Evolutionary conservation across 2,329 filamentous ascomycete genomes (phyloP).

Genomic region (Diaporthe vaccinii): DNA sequence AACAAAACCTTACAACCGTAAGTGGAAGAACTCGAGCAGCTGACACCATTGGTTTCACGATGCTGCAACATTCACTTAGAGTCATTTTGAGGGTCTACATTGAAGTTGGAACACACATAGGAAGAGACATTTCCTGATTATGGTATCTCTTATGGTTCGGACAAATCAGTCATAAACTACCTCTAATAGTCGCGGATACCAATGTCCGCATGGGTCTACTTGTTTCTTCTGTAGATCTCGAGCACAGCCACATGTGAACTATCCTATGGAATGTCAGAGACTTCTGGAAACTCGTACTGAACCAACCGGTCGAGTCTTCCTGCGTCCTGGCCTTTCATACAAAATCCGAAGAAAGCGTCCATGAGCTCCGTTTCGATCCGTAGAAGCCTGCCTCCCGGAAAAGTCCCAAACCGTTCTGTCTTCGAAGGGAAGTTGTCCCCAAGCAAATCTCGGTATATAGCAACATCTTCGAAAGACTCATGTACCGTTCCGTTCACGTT

Average conservation of each 20-base stretch:
- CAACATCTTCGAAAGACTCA: background rate
- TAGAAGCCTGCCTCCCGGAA: background rate
- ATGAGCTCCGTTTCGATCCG: slow-evolving; percentile 3
- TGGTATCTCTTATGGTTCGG: background rate
- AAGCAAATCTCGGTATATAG: background rate
- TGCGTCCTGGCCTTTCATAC: background rate
- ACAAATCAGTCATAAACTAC: no score
- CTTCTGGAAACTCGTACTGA: background rate
- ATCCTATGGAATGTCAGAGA: background rate
- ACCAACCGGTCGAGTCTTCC: background rate
- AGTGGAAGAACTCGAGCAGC: no score
- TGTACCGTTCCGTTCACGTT: background rate
- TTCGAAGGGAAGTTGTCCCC: background rate
- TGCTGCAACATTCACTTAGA: background rate
- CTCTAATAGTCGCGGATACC: background rate
- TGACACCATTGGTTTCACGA: background rate
- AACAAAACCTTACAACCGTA: no score
- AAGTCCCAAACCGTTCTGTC: background rate
- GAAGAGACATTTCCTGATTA: background rate
- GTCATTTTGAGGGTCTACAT: background rate
- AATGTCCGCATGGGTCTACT: background rate
- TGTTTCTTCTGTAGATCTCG: background rate
- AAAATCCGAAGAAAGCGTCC: slow-evolving; percentile 16
- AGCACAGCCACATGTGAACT: background rate
- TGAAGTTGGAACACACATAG: no score